A percentile compares a stretch with the other conserved stretches of the same genome.
phyloP scores from a whole-genome alignment of 163 green algal genomes.

The Scenedesmus sp. region DNA sequence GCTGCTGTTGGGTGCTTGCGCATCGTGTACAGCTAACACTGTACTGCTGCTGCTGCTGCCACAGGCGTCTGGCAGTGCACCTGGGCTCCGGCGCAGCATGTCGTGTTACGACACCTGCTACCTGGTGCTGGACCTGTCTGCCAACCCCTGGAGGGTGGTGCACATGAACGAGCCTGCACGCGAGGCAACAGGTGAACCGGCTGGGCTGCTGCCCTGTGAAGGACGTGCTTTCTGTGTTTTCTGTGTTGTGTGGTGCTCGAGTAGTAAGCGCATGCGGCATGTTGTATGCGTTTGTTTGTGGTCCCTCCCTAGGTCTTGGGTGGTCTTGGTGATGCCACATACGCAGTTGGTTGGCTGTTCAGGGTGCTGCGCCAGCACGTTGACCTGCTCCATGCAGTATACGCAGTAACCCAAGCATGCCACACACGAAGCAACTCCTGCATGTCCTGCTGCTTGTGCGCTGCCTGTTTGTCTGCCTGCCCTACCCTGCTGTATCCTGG shows the following conservation, averaged over 20 bases:
- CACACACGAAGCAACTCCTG: too few relatives aligned
- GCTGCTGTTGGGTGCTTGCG: background rate
- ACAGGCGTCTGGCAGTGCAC: constrained; percentile 16
- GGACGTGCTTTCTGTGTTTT: too few relatives aligned
- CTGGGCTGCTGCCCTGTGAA: background rate
- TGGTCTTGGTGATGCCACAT: too few relatives aligned
- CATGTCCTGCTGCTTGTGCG: background rate
- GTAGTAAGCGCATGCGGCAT: too few relatives aligned
- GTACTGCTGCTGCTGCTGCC: background rate
- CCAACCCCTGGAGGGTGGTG: constrained; percentile 44
- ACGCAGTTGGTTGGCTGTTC: too few relatives aligned
- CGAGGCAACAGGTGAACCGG: constrained; percentile 18
- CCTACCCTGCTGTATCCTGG: background rate
- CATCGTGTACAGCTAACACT: too few relatives aligned
- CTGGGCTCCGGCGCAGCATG: background rate
- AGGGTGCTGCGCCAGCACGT: too few relatives aligned
- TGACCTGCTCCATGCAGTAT: too few relatives aligned
- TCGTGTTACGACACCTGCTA: constrained; percentile 11
- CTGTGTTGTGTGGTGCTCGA: too few relatives aligned
- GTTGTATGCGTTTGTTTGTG: too few relatives aligned
- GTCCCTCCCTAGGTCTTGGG: too few relatives aligned
- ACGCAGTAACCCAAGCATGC: too few relatives aligned
- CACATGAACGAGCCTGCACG: constrained; percentile 50
- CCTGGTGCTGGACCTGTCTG: constrained; percentile 41
- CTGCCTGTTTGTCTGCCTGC: background rate